Conservation (phyloP, 2,329 filamentous ascomycete genomes). For the Xylaria polymorpha region DNA sequence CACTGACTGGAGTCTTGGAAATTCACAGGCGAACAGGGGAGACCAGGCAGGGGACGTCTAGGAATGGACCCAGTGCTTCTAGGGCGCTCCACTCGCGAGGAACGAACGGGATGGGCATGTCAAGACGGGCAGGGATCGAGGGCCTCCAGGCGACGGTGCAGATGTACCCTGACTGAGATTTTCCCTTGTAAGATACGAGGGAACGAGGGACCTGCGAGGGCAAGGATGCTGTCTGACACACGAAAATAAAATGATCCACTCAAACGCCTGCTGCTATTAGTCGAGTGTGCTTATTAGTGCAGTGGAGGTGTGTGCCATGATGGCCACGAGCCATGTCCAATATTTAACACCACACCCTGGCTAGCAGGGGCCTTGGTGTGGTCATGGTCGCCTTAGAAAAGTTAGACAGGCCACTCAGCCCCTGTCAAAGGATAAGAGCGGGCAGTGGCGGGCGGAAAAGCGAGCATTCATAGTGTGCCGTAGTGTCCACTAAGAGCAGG, state of each 20-base stretch:
- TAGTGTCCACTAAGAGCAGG: slow-evolving; percentile 30
- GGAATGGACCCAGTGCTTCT: slow-evolving; percentile 50
- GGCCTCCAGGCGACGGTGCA: slow-evolving; percentile 19
- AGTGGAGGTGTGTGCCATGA: slow-evolving; percentile 39
- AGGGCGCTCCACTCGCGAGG: slow-evolving; percentile 43
- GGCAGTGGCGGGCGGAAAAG: slow-evolving; percentile 30
- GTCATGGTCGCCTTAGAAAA: slow-evolving; percentile 29
- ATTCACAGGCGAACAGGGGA: slow-evolving; percentile 27
- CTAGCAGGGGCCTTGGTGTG: slow-evolving; percentile 29
- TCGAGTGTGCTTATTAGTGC: slow-evolving; percentile 36
- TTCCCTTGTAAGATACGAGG: slow-evolving; percentile 61
- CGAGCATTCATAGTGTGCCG: slow-evolving; percentile 13
- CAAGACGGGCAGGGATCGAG: slow-evolving; percentile 37
- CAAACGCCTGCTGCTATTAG: slow-evolving; percentile 42
- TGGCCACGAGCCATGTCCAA: slow-evolving; percentile 45
- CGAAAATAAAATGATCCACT: slow-evolving; percentile 57
- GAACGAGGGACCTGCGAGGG: slow-evolving; percentile 54
- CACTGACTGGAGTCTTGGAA: slow-evolving; percentile 20
- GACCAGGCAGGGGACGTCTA: slow-evolving; percentile 34
- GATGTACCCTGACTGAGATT: slow-evolving; percentile 47
- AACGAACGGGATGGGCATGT: slow-evolving; percentile 38
- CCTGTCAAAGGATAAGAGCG: slow-evolving; percentile 31
- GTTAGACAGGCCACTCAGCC: slow-evolving; percentile 37
- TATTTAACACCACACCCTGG: slow-evolving; percentile 48
- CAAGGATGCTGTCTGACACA: slow-evolving; percentile 63